Conservation (phyloP, 176 grass and related monocot genomes). For the Musa troglodytarum region DNA sequence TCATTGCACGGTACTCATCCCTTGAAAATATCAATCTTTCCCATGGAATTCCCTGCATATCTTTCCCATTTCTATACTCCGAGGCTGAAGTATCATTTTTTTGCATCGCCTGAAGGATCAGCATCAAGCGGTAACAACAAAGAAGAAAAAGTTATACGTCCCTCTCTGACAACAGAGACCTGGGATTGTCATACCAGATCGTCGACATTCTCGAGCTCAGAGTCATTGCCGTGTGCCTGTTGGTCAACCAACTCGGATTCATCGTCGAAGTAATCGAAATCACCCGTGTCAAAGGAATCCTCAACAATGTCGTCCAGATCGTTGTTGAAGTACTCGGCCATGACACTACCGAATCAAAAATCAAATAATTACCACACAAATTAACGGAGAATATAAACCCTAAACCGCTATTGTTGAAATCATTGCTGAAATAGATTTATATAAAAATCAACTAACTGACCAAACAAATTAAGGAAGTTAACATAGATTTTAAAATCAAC, state of each 20-base stretch:
- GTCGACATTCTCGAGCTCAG: neutral
- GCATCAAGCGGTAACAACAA: neutral
- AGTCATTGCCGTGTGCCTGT: neutral
- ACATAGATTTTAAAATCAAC: too few species aligned
- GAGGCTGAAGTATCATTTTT: slow-evolving; percentile 32
- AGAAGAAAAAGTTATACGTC: neutral
- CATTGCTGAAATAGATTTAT: too few species aligned
- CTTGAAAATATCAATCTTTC: slow-evolving; percentile 39
- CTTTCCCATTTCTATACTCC: slow-evolving; percentile 39
- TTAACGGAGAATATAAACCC: too few species aligned
- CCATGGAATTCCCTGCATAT: slow-evolving; percentile 65
- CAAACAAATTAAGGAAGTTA: too few species aligned
- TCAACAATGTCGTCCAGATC: slow-evolving; percentile 8
- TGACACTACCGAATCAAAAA: slow-evolving; percentile 2
- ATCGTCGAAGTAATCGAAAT: slow-evolving; percentile 3
- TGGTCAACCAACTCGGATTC: neutral
- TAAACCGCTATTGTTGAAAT: too few species aligned
- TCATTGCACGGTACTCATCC: slow-evolving; percentile 44
- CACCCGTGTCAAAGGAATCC: neutral
- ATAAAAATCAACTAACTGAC: too few species aligned
- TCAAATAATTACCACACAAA: neutral
- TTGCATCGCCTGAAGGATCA: slow-evolving; percentile 20
- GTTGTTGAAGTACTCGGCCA: slow-evolving; percentile 6
- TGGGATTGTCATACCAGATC: neutral
- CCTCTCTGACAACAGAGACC: neutral